Conservation (phyloP, 257 asterid genomes). For the Solanum gracilifrons region DNA sequence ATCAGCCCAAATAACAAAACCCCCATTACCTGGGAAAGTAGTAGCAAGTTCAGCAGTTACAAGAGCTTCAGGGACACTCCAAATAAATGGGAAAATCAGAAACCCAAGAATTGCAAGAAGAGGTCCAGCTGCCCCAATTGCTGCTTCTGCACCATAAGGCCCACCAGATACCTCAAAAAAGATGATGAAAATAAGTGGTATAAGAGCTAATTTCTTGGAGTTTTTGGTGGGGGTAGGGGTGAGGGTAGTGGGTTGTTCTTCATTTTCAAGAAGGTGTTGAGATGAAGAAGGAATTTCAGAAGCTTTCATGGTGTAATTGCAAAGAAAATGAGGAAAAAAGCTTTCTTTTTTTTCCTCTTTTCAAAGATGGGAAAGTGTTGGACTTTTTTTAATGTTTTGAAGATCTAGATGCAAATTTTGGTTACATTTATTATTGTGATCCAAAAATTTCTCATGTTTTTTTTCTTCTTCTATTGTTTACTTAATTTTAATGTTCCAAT, state of each 20-base stretch:
- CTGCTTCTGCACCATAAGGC: constrained; percentile 47
- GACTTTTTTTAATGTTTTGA: neutral
- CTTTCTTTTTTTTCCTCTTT: neutral
- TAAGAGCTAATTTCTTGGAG: constrained; percentile 26
- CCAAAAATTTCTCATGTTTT: neutral
- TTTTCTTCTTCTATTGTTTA: too few relatives aligned
- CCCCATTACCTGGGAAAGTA: constrained; percentile 54
- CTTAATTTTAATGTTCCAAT: too few relatives aligned
- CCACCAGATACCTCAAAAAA: constrained; percentile 54
- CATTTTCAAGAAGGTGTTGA: constrained; percentile 16
- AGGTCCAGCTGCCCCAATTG: constrained; percentile 54
- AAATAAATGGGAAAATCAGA: constrained; percentile 35
- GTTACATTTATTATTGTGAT: neutral
- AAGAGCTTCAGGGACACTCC: constrained; percentile 49
- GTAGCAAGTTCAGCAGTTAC: constrained; percentile 57
- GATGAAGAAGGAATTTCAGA: neutral
- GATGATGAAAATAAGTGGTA: constrained; percentile 41
- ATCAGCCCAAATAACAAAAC: constrained; percentile 49
- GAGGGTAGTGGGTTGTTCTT: neutral
- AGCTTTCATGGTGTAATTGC: neutral
- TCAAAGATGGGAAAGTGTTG: neutral
- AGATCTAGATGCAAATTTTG: neutral
- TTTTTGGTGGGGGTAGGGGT: neutral
- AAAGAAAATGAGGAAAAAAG: neutral
- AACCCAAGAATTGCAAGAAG: constrained; percentile 40